Percentiles rank a stretch among this genome's conserved stretches.
Evolutionary conservation across 164 flowering plant genomes (phyloP).

Genomic region (Magnolia sinica): DNA sequence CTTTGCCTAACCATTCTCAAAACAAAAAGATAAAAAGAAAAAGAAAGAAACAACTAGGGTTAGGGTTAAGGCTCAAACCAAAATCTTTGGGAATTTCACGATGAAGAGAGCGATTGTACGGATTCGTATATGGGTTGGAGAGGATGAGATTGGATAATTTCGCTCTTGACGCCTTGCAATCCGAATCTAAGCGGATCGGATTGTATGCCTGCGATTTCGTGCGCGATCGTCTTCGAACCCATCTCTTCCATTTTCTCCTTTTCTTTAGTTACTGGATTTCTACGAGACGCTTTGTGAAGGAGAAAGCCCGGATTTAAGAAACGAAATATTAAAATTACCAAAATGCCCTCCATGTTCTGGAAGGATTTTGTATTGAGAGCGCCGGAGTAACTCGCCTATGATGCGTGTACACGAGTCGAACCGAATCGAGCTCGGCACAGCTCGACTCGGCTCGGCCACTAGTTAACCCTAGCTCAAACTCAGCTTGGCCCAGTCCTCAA

Average conservation of each 20-base stretch:
- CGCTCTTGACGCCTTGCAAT: constrained; percentile 76
- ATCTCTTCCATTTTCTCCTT: constrained; percentile 32
- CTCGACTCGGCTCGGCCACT: no score
- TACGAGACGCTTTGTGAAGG: background rate
- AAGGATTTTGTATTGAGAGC: no score
- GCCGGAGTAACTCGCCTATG: no score
- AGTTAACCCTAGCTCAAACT: no score
- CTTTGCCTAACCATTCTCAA: constrained; percentile 34
- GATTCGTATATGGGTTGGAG: constrained; percentile 51
- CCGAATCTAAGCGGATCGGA: constrained; percentile 76
- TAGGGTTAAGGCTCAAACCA: background rate
- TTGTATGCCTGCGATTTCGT: constrained; percentile 52
- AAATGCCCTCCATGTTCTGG: no score
- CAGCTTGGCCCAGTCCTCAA: no score
- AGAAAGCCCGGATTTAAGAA: background rate
- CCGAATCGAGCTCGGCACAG: no score
- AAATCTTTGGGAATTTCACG: background rate
- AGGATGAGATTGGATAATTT: constrained; percentile 68
- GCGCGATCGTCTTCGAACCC: constrained; percentile 44
- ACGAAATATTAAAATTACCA: background rate
- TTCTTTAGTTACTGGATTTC: background rate
- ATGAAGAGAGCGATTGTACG: constrained; percentile 26
- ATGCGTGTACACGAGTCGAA: no score
- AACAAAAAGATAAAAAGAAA: background rate
- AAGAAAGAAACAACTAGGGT: background rate